Base-by-base conservation (phyloP, 352 stramenopile genomes). In the Thalassiosira allenii region DNA sequence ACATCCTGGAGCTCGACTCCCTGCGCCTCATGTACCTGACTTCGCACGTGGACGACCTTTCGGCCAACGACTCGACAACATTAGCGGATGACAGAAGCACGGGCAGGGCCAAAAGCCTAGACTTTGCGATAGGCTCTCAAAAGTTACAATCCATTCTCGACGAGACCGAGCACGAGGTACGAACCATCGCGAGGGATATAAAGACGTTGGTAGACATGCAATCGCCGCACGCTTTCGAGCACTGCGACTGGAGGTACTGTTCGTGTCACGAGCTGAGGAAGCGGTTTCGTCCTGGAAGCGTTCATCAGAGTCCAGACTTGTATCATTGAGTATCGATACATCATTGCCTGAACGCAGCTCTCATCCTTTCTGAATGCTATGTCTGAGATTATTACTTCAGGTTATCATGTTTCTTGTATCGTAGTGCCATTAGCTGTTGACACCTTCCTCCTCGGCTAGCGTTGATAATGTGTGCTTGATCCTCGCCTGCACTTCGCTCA, bases 211-310 rank as follows among this genome's bases (percentile, higher is more conserved):
- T 93, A 1, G 67, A 84, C 20, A 66, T 52, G 12, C 81, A 93
- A 61, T 81, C 91, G 77, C 81, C 85, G 20, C 77, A 79, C 33
- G 74, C 74, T 30, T 94, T 91, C 75, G 33, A 83, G n/a, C 82
- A 89, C 49, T 94, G 90, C 47, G 79, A 93, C 73, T 80, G 87
- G 52, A 84, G 73, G 17, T 94, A 92, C 91, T 94, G 90, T 64
- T 89, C 74, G 59, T 94, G 90, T 70, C 90, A 94, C 56, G 84
- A 86, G 27, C 79, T 87, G 51, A 72, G 90, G 43, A 51, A 58
- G 9, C 33, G 52, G 37, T 94, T 94, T 68, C 49, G 77, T 8
- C 56, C 66, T 33, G 86, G 83, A 34, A 88, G 83, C 17, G 67
- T 94, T 65, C 29, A 51, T 57, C 11, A 67, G 12, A 58, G 20